These are phyloP conservation scores for Aureobasidium sp. DNA, from an alignment of 2,329 filamentous ascomycete genomes.

Conservation along the genomic window DNA sequence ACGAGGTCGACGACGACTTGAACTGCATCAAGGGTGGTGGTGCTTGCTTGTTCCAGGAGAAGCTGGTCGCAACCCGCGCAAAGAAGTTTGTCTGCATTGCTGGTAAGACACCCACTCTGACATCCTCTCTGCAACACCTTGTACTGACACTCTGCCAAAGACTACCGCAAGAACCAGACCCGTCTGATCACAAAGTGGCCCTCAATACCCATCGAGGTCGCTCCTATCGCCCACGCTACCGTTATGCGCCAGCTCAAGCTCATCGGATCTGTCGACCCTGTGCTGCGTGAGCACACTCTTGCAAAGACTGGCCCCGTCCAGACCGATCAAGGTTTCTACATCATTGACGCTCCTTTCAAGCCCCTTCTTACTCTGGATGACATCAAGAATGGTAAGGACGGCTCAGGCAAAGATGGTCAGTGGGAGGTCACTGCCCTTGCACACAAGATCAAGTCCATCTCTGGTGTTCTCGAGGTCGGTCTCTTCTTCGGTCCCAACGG, in stretches of 20 bases:
- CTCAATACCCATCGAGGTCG: slow-evolving; percentile 84
- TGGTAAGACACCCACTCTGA: slow-evolving; percentile 43
- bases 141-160: slow-evolving; percentile 35
- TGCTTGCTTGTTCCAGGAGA: slow-evolving; percentile 96
- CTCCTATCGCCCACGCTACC: slow-evolving; percentile 71
- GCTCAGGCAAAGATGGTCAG: slow-evolving; percentile 45
- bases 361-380: slow-evolving; percentile 61
- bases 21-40: slow-evolving; percentile 98
- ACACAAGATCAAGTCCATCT: slow-evolving; percentile 67
- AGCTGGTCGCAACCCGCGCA: slow-evolving; percentile 79
- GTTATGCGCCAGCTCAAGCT: slow-evolving; percentile 65
- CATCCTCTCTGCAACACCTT: not conserved
- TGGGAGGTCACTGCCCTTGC: slow-evolving; percentile 79
- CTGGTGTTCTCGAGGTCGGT: slow-evolving; percentile 85
- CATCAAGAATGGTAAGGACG: slow-evolving; percentile 35
- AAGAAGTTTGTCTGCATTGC: slow-evolving; percentile 84
- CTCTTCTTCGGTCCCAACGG: slow-evolving; percentile 82
- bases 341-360: slow-evolving; percentile 84
- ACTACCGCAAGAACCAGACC: slow-evolving; percentile 81
- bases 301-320: slow-evolving; percentile 76
- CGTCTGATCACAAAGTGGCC: slow-evolving; percentile 73
- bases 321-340: slow-evolving; percentile 80
- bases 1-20: slow-evolving; percentile 89
- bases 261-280: slow-evolving; percentile 66
- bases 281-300: slow-evolving; percentile 63